phyloP scores from a whole-genome alignment of 108 stramenopile genomes.

The Mediolabrus comicus region DNA sequence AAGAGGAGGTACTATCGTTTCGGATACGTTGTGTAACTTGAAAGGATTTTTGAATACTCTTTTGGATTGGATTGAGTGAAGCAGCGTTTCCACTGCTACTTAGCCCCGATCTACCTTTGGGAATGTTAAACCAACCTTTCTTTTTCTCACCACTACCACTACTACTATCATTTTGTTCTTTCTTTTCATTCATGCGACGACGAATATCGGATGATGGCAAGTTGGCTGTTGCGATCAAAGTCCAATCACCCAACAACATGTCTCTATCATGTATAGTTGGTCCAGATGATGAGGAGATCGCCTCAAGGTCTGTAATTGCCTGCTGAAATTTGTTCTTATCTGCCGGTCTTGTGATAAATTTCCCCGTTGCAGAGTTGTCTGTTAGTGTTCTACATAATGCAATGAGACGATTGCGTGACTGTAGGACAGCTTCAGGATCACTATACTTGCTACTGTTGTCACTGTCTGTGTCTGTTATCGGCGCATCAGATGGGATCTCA shows the following conservation, averaged over 20 bases:
- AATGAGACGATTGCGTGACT: conserved; percentile 19
- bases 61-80: conserved; percentile 42
- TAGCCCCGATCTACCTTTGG: not conserved
- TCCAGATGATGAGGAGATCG: not conserved
- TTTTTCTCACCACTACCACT: conserved; percentile 35
- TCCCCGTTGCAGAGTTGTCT: conserved; percentile 17
- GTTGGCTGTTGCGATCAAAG: conserved; percentile 55
- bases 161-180: not conserved
- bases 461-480: not conserved
- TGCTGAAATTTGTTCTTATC: conserved; percentile 13
- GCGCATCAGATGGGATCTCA: conserved; percentile 15
- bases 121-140: not conserved
- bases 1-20: conserved; percentile 4
- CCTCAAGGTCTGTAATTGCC: conserved; percentile 28
- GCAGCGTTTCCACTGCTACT: not conserved
- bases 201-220: conserved; percentile 7
- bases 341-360: conserved; percentile 15
- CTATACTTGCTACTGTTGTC: not conserved
- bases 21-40: conserved; percentile 69
- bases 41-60: conserved; percentile 42
- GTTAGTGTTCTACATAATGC: conserved; percentile 15
- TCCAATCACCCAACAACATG: conserved; percentile 70
- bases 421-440: conserved; percentile 16
- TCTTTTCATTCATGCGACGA: conserved; percentile 8
- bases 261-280: conserved; percentile 14